Evolutionary conservation across 495 filamentous ascomycete species (phyloP), one percentile per base, ranked within the genome.

Genomic region (Penicillium coffeae): DNA sequence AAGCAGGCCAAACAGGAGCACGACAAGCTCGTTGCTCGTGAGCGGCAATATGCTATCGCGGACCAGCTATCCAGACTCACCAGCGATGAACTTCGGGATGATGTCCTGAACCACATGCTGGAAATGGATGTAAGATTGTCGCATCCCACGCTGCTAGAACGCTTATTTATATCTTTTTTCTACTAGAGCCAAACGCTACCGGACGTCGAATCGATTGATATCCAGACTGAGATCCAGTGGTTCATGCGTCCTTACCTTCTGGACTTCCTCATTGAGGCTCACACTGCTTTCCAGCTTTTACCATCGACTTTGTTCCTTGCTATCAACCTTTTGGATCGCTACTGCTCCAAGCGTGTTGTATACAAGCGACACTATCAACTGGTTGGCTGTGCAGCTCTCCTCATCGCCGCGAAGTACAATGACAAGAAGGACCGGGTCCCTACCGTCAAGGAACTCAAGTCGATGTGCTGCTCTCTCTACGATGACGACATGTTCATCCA

Each of bases 401-500:
- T 99, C 56, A 96, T 99, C 54, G 92, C 93, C 48, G 87, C 93
- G 63, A 99, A 99, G 76, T 99, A 96, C 69, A 94, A 95, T 20
- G 93, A 99, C 71, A 87, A 87, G 72, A 99, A 99, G 76, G 93
- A 99, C 58, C 79, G 89, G 18, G 94, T 99, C 6, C 93, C 93
- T 13, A 90, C 90, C 32, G 91, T 99, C 66, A 83, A 87, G 60
- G 93, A 99, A 58, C 74, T 99, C 48, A 95, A 94, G 77, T 90
- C 90, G 42, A 97, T 99, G 94, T 99, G 93, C 75, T 97, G 94
- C 75, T 88, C 86, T 14, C 80, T 96, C 19, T 99, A 99, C 66
- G 93, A 99, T 64, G 91, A 96, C 12, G 93, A 96, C 63, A 97
- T 99, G 93, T 99, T 99, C 71, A 91, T 88, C 13, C 93, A 99